Evolutionary conservation across 345 rosid genomes (phyloP), one percentile per base, ranked within the genome.

Genomic region (Dimocarpus longan): DNA sequence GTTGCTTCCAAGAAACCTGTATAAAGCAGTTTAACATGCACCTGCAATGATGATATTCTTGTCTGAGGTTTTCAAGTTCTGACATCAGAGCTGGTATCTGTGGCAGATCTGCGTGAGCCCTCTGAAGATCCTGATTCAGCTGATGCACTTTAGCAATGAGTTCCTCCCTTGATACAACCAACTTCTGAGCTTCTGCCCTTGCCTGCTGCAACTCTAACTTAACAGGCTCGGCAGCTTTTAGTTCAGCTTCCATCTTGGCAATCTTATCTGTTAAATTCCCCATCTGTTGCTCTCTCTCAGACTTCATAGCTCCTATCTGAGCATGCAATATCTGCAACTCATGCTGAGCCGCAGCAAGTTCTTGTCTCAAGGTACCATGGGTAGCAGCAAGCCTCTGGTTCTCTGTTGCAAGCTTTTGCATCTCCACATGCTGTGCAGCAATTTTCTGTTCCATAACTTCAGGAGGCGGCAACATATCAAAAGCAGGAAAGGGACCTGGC

Each of bases 31-130:
- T 70, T 46, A 83, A 76, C 72, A 80, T 46, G 59, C 48, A 94
- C 99, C 97, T 96, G 98, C 93, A 94, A 72, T 88, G 95, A 75
- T 96, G 98, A 81, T 91, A 91, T 80, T 96, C 99, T 84, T 94
- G 97, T 83, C 95, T 88, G 56, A 93, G 88, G 78, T 80, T 80
- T 64, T 94, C 99, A 10, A 94, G 97, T 78, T 96, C 95, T 0
- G 94, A 86, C 90, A 94, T 85, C 22, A 96, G 73, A 84, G 90
- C 87, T 26, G 95, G 98, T 75, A 93, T 80, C 79, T 91, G 97
- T 80, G 91, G 98, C 74, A 87, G 91, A 84, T 94, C 99, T 16
- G 84, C 66, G 66, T 90, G 95, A 82, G 90, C 85, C 76, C 89
- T 90, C 71, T 90, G 96, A 83, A 93, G 88, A 77, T 93, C 95